These are phyloP conservation scores for Russula griseocarnosa DNA, from an alignment of 768 basidiomycete species.

Conservation along the genomic window DNA sequence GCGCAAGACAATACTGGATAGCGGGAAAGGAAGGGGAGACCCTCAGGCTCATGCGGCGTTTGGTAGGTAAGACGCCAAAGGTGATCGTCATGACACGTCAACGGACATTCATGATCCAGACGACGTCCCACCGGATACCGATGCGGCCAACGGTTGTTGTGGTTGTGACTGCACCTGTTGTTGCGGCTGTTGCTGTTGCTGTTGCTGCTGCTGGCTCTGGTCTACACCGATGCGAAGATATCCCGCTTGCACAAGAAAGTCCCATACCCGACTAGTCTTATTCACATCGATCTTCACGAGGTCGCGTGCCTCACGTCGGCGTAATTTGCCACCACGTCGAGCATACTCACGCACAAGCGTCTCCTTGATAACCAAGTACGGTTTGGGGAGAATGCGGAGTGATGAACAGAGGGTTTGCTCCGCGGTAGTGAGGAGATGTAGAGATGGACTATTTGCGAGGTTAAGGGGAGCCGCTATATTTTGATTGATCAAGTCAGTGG, in stretches of 20 bases:
- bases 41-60: not conserved
- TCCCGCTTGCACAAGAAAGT: constrained; percentile 84
- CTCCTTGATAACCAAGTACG: constrained; percentile 95
- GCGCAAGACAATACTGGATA: not conserved
- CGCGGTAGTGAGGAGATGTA: constrained; percentile 83
- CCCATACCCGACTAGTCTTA: constrained; percentile 90
- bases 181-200: constrained; percentile 29
- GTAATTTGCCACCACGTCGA: constrained; percentile 80
- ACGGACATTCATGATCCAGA: constrained; percentile 13
- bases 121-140: constrained; percentile 16
- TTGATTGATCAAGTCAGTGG: not conserved
- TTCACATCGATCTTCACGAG: constrained; percentile 91
- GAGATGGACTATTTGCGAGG: constrained; percentile 81
- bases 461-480: constrained; percentile 69
- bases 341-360: constrained; percentile 92
- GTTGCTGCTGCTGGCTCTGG: constrained; percentile 43
- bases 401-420: constrained; percentile 87
- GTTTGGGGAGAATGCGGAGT: constrained; percentile 88
- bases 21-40: not conserved
- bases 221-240: constrained; percentile 58
- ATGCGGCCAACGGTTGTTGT: constrained; percentile 14
- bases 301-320: constrained; percentile 82
- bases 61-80: not conserved
- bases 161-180: constrained; percentile 5
- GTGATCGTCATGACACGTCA: not conserved